phyloP scores from a whole-genome alignment of 176 grass and related monocot genomes.

The Poa pratensis region DNA sequence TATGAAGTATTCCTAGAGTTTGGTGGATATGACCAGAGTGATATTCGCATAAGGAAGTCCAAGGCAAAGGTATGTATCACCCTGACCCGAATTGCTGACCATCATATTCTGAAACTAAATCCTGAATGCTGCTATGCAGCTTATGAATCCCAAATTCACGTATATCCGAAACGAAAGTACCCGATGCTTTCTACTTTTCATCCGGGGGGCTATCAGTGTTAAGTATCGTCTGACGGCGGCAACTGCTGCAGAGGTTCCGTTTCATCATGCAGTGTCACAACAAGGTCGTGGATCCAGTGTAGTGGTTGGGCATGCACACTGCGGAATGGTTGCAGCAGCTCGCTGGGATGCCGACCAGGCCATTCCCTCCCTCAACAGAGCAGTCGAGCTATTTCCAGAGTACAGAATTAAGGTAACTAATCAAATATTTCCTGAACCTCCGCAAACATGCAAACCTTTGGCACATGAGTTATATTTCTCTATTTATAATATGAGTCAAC shows the following conservation, averaged over 20 bases:
- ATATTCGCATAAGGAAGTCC: slow-evolving; percentile 63
- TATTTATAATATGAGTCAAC: not conserved
- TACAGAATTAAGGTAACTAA: slow-evolving; percentile 67
- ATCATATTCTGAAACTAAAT: slow-evolving; percentile 8
- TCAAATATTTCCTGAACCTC: not conserved
- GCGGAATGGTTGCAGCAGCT: slow-evolving; percentile 83
- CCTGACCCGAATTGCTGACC: not conserved
- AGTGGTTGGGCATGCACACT: slow-evolving; percentile 67
- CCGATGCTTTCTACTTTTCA: slow-evolving; percentile 75
- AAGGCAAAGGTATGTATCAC: slow-evolving; percentile 61
- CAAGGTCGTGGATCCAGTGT: slow-evolving; percentile 50
- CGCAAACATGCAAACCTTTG: not conserved
- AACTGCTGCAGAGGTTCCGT: slow-evolving; percentile 70
- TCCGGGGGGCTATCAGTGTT: slow-evolving; percentile 64
- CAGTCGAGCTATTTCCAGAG: slow-evolving; percentile 57
- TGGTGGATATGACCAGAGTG: slow-evolving; percentile 53
- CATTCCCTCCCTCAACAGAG: slow-evolving; percentile 61
- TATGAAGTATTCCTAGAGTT: slow-evolving; percentile 72
- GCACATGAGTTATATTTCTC: not conserved
- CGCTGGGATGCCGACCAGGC: slow-evolving; percentile 68
- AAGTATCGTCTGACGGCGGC: slow-evolving; percentile 73
- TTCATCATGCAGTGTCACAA: slow-evolving; percentile 58
- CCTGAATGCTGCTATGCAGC: slow-evolving; percentile 38
- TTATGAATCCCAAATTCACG: slow-evolving; percentile 87
- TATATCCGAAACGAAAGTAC: slow-evolving; percentile 56